Evolutionary conservation across 345 rosid genomes (phyloP).

Genomic region (Brassica rapa): DNA sequence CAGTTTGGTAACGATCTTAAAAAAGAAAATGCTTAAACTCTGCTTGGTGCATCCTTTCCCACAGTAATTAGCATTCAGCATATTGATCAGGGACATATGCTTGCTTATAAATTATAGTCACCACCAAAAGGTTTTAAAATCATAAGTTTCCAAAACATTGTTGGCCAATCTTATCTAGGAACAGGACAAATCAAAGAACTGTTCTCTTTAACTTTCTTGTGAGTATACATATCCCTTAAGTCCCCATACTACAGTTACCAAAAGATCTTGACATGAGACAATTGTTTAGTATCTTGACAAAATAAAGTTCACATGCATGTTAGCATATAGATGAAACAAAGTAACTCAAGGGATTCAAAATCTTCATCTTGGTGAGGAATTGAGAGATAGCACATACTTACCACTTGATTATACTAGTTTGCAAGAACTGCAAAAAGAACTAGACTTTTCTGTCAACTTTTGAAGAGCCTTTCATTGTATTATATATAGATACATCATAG

Average conservation of each 20-base stretch:
- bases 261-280: background rate
- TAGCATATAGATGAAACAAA: background rate
- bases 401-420: background rate
- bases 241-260: background rate
- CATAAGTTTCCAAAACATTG: background rate
- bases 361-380: background rate
- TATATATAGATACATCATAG: conserved; percentile 23
- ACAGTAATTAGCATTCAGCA: background rate
- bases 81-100: background rate
- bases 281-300: background rate
- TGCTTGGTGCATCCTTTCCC: background rate
- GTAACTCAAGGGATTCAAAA: background rate
- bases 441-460: conserved; percentile 24
- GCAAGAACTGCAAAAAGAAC: conserved; percentile 6
- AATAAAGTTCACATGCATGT: background rate
- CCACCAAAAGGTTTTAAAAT: background rate
- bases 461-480: conserved; percentile 21
- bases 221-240: background rate
- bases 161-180: background rate
- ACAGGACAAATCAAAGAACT: background rate
- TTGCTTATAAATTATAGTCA: background rate
- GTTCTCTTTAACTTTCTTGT: background rate
- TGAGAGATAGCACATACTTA: background rate
- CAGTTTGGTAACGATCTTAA: background rate
- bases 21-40: background rate